Evolutionary conservation across 805 yeast genomes (phyloP).

Genomic region (Hanseniaspora singularis): DNA sequence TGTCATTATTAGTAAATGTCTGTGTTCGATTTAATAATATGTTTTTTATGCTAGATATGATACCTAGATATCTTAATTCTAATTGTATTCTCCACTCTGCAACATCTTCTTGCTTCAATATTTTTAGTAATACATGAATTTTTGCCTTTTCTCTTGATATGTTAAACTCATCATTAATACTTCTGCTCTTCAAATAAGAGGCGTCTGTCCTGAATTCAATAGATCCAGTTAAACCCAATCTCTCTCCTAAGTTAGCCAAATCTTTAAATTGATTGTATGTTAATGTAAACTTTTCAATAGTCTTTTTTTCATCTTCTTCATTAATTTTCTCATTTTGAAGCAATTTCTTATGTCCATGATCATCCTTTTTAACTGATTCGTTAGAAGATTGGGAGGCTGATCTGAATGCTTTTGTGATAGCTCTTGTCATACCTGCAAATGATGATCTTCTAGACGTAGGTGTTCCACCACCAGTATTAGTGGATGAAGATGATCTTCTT

Average conservation of each 20-base stretch:
- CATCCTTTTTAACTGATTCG: neutral
- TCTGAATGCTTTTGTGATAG: constrained; percentile 13
- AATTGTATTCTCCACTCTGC: neutral
- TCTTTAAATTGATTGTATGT: constrained; percentile 4
- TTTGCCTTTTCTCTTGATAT: constrained; percentile 11
- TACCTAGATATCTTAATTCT: neutral
- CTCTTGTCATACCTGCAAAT: constrained; percentile 13
- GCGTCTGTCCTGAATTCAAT: neutral
- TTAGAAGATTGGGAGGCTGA: constrained; percentile 12
- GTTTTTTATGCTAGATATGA: neutral
- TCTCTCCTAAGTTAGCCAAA: neutral
- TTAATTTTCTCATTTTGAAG: neutral
- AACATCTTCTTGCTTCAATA: constrained; percentile 9
- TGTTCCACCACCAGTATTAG: constrained; percentile 35
- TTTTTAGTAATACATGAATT: constrained; percentile 2
- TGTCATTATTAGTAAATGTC: neutral
- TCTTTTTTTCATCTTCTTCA: neutral
- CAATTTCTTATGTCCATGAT: neutral
- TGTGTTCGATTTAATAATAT: too few relatives aligned
- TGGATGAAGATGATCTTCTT: constrained; percentile 35
- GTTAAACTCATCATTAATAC: neutral
- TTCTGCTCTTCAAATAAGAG: too few relatives aligned
- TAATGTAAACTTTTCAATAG: neutral
- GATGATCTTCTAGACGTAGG: constrained; percentile 4
- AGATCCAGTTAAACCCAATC: neutral